Evolutionary conservation across 148 eudicot species (phyloP), one percentile per base, ranked within the genome.

Genomic region (Camellia sinensis): DNA sequence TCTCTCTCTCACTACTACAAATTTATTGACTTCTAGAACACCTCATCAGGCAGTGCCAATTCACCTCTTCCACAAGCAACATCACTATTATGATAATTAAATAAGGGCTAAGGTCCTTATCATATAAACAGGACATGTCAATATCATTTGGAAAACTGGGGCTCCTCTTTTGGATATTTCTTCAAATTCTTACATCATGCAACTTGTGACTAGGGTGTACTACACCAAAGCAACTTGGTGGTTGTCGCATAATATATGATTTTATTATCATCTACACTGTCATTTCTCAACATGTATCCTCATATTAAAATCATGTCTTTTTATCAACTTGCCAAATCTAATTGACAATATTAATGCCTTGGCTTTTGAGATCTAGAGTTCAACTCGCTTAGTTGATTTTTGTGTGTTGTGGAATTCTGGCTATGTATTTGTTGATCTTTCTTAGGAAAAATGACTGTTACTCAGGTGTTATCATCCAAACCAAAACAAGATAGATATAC

Each of bases 41-140:
- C 6, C n/a, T 15, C 64, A 12, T 18, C n/a, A 60, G 19, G 5
- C 6, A 60, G 19, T 15, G 19, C 64, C n/a, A 4, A 60, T 18
- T 18, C 5, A 21, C 37, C 67, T 64, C 67, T 64, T 22, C 67
- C 67, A 64, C 67, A 19, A 64, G 67, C 41, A 19, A 64, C 67
- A 64, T 21, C 46, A 41, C 46, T 40, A 46, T 46, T 37, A 10
- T 37, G 46, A 17, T 3, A 29, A 19, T 21, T 73, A 56, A 5
- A 73, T 7, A 54, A 41, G 18, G 71, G 5, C 18, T 21, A 76
- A 63, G 44, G 79, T 76, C 79, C 19, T 45, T 76, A 43, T 62
- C 79, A 10, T 22, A 76, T 44, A 76, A 5, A 76, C 68, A 18
- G 79, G 56, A 76, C 41, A 63, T 52, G 57, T 76, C 79, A 61